A percentile compares a stretch with the other conserved stretches of the same genome.
Evolutionary conservation across 345 rosid genomes (phyloP).

Genomic region (Moricandia moricandioides): DNA sequence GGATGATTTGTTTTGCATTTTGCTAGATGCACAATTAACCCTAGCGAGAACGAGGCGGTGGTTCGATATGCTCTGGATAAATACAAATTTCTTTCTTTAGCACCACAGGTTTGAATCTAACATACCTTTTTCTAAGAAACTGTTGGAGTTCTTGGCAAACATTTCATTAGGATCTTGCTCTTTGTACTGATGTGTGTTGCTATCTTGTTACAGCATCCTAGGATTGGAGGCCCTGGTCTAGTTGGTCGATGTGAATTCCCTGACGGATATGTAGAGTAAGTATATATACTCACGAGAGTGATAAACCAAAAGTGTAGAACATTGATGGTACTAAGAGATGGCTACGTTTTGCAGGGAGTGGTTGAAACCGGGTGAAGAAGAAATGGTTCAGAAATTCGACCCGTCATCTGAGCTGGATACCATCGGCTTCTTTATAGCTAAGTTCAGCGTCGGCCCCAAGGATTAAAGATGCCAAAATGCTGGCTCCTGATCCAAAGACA

Average conservation of each 20-base stretch:
- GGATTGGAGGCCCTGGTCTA: neutral
- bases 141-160: neutral
- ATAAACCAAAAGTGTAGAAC: neutral
- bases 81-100: neutral
- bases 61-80: neutral
- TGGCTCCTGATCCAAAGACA: neutral
- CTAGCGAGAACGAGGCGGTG: neutral
- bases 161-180: neutral
- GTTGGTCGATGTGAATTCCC: neutral
- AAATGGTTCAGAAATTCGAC: neutral
- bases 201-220: neutral
- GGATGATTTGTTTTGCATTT: neutral
- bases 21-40: neutral
- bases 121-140: neutral
- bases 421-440: neutral
- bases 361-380: neutral
- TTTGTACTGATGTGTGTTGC: neutral
- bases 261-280: neutral
- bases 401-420: neutral
- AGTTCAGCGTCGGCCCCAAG: neutral
- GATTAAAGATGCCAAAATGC: neutral
- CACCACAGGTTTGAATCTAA: neutral
- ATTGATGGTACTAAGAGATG: neutral
- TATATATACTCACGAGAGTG: neutral
- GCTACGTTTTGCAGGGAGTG: neutral